A percentile compares a stretch with the other conserved stretches of the same genome.
These are phyloP conservation scores for Mallotus nudiflorus DNA, from an alignment of 345 rosid species.

Conservation along the genomic window DNA sequence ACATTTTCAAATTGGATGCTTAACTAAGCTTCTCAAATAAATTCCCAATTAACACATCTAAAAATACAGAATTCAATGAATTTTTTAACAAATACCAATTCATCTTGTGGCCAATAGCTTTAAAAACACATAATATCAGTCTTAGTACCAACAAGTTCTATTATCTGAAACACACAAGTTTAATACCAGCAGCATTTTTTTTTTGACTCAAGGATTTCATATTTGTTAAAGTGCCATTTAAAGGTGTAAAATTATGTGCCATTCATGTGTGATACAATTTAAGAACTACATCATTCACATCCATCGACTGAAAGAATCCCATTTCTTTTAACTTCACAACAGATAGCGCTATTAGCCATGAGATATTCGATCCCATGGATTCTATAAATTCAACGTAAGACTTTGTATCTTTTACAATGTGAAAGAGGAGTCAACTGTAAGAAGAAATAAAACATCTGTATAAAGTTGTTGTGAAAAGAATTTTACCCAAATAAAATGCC, in stretches of 20 bases:
- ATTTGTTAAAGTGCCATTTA: neutral
- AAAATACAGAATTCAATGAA: neutral
- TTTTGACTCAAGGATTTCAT: neutral
- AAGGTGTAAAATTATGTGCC: neutral
- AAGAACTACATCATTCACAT: neutral
- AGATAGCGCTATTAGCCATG: neutral
- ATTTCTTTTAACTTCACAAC: neutral
- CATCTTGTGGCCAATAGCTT: neutral
- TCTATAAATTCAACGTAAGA: neutral
- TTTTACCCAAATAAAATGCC: conserved; percentile 91
- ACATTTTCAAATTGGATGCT: neutral
- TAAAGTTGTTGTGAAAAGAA: neutral
- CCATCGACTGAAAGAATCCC: neutral
- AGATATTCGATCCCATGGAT: neutral
- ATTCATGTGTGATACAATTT: no score
- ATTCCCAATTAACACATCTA: no score
- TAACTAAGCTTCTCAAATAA: neutral
- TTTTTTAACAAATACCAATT: neutral
- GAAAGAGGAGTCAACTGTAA: neutral
- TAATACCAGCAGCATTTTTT: neutral
- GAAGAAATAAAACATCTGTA: neutral
- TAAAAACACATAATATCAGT: no score
- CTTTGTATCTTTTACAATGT: neutral
- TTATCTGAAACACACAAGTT: neutral
- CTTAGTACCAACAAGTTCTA: no score